Evolutionary conservation across 2,329 filamentous ascomycete species (phyloP).

Genomic region (Neoarthrinium moseri): DNA sequence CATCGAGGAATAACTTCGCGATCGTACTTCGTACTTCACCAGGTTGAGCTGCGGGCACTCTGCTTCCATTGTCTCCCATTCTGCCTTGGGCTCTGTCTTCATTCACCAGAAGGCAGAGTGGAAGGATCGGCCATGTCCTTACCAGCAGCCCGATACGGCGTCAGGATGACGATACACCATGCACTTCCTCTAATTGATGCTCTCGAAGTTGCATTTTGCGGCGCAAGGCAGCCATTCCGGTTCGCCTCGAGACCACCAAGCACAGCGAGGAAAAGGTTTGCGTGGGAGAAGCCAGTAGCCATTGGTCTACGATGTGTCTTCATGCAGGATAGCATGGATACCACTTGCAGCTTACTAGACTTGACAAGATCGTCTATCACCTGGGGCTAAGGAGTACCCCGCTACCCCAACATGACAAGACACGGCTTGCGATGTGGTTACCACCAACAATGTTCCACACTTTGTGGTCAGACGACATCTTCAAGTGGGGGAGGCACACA

Average conservation of each 20-base stretch:
- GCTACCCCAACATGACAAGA: slow-evolving; percentile 20
- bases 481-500: too few species aligned
- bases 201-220: too few species aligned
- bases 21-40: slow-evolving; percentile 57
- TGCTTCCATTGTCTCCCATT: background rate
- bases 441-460: slow-evolving; percentile 18
- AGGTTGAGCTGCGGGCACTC: slow-evolving; percentile 12
- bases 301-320: too few species aligned
- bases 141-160: too few species aligned
- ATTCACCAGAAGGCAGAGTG: background rate
- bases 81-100: background rate
- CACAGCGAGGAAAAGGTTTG: too few species aligned
- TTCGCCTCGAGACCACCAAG: too few species aligned
- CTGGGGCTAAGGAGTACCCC: slow-evolving; percentile 17
- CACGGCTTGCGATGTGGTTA: slow-evolving; percentile 9
- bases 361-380: slow-evolving; percentile 17
- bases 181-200: too few species aligned
- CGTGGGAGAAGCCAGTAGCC: too few species aligned
- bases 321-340: too few species aligned
- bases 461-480: slow-evolving; percentile 20
- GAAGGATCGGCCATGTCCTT: background rate
- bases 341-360: too few species aligned
- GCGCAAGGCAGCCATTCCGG: too few species aligned
- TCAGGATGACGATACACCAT: too few species aligned
- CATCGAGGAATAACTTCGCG: slow-evolving; percentile 85